Percentiles rank a stretch among this genome's conserved stretches.
phyloP scores from a whole-genome alignment of 345 rosid genomes.

The Microcos paniculata region DNA sequence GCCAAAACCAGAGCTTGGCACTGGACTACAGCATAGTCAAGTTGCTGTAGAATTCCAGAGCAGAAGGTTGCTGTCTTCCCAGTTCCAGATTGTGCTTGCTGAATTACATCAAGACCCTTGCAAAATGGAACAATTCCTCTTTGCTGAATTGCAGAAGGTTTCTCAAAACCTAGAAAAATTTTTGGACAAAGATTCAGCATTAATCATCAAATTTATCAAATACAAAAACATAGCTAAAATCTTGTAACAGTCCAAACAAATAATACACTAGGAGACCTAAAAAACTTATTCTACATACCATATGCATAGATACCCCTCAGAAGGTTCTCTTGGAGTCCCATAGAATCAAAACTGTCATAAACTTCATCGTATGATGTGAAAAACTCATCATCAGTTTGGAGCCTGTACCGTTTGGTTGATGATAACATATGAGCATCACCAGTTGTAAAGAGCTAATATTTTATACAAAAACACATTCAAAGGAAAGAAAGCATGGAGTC shows the following conservation, averaged over 20 bases:
- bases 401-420: too few species aligned
- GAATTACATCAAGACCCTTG: slow-evolving; percentile 93
- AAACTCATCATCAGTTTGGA: slow-evolving; percentile 57
- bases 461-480: not conserved
- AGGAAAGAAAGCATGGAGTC: not conserved
- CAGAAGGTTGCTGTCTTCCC: slow-evolving; percentile 96
- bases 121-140: slow-evolving; percentile 93
- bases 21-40: slow-evolving; percentile 58
- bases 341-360: slow-evolving; percentile 75
- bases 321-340: slow-evolving; percentile 83
- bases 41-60: slow-evolving; percentile 90
- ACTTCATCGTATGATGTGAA: slow-evolving; percentile 82
- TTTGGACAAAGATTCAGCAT: not conserved
- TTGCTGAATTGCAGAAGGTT: slow-evolving; percentile 97
- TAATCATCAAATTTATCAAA: not conserved
- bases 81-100: slow-evolving; percentile 96
- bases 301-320: slow-evolving; percentile 92
- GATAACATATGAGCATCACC: not conserved
- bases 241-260: not conserved
- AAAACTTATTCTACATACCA: slow-evolving; percentile 41
- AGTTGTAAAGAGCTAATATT: not conserved
- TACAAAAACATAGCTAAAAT: not conserved
- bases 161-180: slow-evolving; percentile 63
- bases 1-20: slow-evolving; percentile 92
- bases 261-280: not conserved